Evolutionary conservation across 495 filamentous ascomycete genomes (phyloP).

Genomic region (Neurospora sp.): DNA sequence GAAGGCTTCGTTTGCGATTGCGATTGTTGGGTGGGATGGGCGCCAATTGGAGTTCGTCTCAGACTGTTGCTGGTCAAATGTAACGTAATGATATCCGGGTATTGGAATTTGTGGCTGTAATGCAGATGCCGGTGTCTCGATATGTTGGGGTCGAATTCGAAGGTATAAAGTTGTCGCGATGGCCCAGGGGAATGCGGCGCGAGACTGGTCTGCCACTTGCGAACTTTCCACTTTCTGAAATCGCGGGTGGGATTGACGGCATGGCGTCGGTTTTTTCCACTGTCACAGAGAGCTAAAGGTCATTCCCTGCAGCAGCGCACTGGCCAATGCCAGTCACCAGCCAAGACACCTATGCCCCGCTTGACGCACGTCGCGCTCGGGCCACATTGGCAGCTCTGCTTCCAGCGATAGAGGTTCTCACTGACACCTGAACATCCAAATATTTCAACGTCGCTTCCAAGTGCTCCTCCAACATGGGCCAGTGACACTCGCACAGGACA

Average conservation of each 20-base stretch:
- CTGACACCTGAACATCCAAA: not conserved
- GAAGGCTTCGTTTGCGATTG: not conserved
- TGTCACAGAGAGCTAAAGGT: not conserved
- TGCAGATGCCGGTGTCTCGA: not conserved
- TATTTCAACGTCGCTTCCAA: not conserved
- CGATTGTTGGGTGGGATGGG: not conserved
- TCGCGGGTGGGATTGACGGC: not conserved
- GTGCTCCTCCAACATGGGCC: not conserved
- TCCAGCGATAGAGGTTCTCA: not conserved
- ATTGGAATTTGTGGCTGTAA: not conserved
- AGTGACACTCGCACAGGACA: not conserved
- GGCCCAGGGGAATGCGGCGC: not conserved
- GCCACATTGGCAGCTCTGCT: not conserved
- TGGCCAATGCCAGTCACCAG: not conserved
- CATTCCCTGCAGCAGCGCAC: not conserved
- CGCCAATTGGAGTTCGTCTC: not conserved
- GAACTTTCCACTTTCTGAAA: not conserved
- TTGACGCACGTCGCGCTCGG: not conserved
- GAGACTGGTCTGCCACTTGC: constrained; percentile 1
- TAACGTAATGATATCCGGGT: not conserved
- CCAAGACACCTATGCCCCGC: not conserved
- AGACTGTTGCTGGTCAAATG: not conserved
- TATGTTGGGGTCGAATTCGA: not conserved
- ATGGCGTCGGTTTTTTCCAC: not conserved
- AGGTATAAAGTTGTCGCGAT: not conserved